Evolutionary conservation across 2,329 filamentous ascomycete species (phyloP).

Genomic region (Aureobasidium lini): DNA sequence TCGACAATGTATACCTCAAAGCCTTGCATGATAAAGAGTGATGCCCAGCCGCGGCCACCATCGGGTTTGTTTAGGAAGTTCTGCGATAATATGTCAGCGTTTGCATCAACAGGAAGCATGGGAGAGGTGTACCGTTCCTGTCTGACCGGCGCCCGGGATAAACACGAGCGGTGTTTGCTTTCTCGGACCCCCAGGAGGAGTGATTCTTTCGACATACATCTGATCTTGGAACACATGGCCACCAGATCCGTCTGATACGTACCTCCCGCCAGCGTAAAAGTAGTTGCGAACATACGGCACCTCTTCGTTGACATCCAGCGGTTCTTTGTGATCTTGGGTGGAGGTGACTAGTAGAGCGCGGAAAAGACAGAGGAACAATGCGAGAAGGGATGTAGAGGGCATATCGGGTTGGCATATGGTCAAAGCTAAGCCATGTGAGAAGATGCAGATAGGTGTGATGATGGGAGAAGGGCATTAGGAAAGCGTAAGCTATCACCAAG

Average conservation of each 20-base stretch:
- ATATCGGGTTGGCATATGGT: background rate
- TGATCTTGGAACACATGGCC: constrained; percentile 31
- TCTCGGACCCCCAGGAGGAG: constrained; percentile 24
- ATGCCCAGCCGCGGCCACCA: constrained; percentile 40
- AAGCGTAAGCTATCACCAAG: too few relatives aligned
- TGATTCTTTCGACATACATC: constrained; percentile 48
- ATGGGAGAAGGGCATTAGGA: too few relatives aligned
- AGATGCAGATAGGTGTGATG: too few relatives aligned
- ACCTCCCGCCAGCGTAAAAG: constrained; percentile 22
- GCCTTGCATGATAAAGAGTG: constrained; percentile 38
- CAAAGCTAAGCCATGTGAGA: too few relatives aligned
- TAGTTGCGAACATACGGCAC: constrained; percentile 7
- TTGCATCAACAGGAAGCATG: background rate
- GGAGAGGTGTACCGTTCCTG: constrained; percentile 29
- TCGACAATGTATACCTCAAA: constrained; percentile 41
- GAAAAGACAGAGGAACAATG: background rate
- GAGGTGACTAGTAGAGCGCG: background rate
- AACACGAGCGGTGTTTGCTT: constrained; percentile 32
- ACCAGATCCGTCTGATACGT: constrained; percentile 14
- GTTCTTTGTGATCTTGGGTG: background rate
- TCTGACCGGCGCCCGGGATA: constrained; percentile 38
- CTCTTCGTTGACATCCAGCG: background rate
- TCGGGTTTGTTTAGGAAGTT: constrained; percentile 43
- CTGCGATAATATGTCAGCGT: background rate
- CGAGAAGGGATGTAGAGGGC: background rate